Percentiles rank a stretch among this genome's conserved stretches.
phyloP scores from a whole-genome alignment of 805 yeast species.

The Candida taoyuanica region DNA sequence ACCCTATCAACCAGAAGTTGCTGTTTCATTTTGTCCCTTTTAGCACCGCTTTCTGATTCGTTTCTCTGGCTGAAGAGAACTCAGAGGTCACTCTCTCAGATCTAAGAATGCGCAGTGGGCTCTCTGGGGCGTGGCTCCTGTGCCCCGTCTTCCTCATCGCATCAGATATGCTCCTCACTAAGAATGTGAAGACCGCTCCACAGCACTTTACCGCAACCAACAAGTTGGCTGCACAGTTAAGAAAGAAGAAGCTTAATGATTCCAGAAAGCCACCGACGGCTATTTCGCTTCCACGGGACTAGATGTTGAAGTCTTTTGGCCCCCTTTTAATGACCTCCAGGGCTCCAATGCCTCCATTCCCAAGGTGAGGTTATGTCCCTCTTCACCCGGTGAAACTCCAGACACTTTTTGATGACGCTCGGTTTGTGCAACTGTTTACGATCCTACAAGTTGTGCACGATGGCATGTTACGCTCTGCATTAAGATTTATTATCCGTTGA shows the following conservation, averaged over 20 bases:
- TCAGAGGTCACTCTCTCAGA: not conserved
- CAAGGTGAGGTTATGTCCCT: not conserved
- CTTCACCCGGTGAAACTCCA: no score
- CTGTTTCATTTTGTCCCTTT: not conserved
- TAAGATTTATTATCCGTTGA: no score
- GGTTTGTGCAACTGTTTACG: no score
- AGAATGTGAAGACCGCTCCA: constrained; percentile 15
- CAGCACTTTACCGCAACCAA: constrained; percentile 17
- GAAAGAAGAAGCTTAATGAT: constrained; percentile 9
- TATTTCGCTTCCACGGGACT: constrained; percentile 5
- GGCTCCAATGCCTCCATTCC: no score
- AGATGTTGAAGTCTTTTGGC: no score
- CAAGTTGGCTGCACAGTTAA: constrained; percentile 16
- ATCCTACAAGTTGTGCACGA: no score
- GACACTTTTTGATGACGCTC: no score
- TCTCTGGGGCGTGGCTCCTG: constrained; percentile 18
- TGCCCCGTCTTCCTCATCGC: constrained; percentile 23
- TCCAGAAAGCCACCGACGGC: constrained; percentile 7
- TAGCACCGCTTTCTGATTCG: not conserved
- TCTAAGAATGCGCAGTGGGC: constrained; percentile 9
- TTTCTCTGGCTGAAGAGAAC: no score
- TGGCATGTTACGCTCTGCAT: no score
- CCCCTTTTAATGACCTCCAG: no score
- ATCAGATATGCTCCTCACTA: constrained; percentile 19
- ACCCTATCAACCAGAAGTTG: not conserved